Base-by-base conservation (phyloP, 805 yeast species). In the Sporopachydermia quercuum region DNA sequence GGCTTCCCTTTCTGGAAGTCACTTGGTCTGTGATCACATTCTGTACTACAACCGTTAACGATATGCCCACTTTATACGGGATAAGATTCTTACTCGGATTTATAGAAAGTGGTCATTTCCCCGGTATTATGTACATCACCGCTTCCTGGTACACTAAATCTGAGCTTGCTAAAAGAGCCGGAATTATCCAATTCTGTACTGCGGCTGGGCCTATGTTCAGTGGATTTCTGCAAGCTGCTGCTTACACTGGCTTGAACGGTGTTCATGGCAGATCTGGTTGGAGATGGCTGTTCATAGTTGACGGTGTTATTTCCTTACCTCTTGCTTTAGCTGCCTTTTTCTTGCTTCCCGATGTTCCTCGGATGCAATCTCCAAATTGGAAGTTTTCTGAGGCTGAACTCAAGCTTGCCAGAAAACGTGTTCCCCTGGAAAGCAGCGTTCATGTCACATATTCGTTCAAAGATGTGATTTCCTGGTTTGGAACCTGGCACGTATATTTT, bases 191-290 rank as follows among this genome's bases (percentile, higher is more conserved):
- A 3, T 38, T 40, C 15, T 54, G 58, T 5, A 55, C 55, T 17
- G 39, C 45, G 42, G 53, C 75, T 27, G 80, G 76, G 37, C 57
- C 65, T 18, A 60, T 73, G 40, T 68, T 75, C 14, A 63, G 76
- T 1, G 76, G 78, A 38, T 68, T 71, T 42, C 59, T 75, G 30
- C 76, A 74, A 46, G 70, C 76, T n/a, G 69, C 72, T 15, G 64
- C 74, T 27, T 45, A 47, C 19, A 35, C 37, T 19, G 39, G 44
- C 19, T 40, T 54, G 44, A 49, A 48, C 16, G 48, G 49, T 11
- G 43, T 46, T 14, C 42, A 40, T 15, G 54, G 54, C 3, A 43
- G 48, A 37, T 55, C 55, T 2, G 63, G 63, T 16, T 61, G 65
- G 65, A 47, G 60, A 37, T 60, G 62, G 61, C 45, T 60, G 16